Evolutionary conservation across 2,329 filamentous ascomycete genomes (phyloP), one percentile per base, ranked within the genome.

Genomic region (Madurella mycetomatis): DNA sequence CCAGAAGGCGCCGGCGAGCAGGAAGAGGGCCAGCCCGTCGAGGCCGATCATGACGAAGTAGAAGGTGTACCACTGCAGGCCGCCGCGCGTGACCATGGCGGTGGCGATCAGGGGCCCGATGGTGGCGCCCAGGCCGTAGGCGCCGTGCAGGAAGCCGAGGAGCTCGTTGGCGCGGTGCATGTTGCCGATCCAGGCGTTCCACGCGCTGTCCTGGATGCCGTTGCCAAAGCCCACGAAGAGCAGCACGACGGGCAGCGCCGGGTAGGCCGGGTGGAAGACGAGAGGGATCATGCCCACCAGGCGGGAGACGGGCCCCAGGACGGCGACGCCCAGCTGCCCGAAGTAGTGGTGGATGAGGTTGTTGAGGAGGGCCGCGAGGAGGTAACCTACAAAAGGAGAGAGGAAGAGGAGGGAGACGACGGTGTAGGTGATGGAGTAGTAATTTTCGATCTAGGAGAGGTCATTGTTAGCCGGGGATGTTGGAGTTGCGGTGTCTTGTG

Each of bases 101-200:
- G 88, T 90, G 1, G 87, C 87, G 55, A 90, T 77, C 7, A 92
- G 68, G 0, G 88, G 88, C 2, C 79, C 76, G 12, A 90, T 72
- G 0, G 86, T 85, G 1, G 84, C 88, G 0, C 88, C 88, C 0
- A 88, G 64, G 0, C 87, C 87, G 64, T 90, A 92, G 39, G 81
- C 81, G 1, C 81, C 86, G 66, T 91, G 87, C 25, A 92, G 70
- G 55, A 90, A 76, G 1, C 88, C 88, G 1, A 90, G 77, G 1
- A 92, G 73, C 65, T 91, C 84, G 65, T 92, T 91, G 8, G 86
- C 72, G 54, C 83, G 81, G 12, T 81, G 77, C 84, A 92, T 88
- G 62, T 85, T 86, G 11, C 88, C 88, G 17, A 82, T 68, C 77
- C 78, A 83, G 8, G 79, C 79, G 64, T 82, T 82, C 74, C 80